Evolutionary conservation across 1,139 yeast species (phyloP).

Genomic region (Debaryomyces udenii): DNA sequence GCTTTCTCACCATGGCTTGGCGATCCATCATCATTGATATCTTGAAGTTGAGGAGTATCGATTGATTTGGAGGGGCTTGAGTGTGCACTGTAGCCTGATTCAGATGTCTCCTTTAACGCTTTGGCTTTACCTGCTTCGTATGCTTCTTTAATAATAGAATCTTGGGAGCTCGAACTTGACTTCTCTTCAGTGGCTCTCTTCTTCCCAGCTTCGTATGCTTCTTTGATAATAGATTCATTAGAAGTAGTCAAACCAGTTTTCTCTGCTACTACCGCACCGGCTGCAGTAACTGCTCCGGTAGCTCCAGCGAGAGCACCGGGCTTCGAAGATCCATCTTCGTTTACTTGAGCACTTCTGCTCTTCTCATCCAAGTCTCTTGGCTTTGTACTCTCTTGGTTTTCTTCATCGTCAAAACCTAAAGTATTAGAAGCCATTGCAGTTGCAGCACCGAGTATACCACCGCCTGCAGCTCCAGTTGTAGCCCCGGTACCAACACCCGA

Average conservation of each 20-base stretch:
- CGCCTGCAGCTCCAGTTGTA: conserved; percentile 3
- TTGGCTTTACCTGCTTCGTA: conserved; percentile 20
- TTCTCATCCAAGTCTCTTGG: background rate
- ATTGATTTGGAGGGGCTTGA: conserved; percentile 1
- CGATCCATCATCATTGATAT: conserved; percentile 3
- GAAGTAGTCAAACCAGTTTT: conserved; percentile 16
- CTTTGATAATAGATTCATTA: conserved; percentile 12
- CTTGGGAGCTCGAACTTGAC: conserved; percentile 4
- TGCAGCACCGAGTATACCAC: conserved; percentile 16
- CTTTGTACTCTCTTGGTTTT: background rate
- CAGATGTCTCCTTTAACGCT: conserved; percentile 8
- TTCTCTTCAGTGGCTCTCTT: conserved; percentile 13
- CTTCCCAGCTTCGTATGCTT: conserved; percentile 21
- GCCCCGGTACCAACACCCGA: background rate
- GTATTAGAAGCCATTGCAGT: conserved; percentile 17
- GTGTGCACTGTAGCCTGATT: background rate
- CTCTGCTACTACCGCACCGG: conserved; percentile 20
- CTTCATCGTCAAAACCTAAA: conserved; percentile 17
- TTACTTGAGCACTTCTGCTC: background rate
- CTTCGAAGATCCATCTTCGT: conserved; percentile 11
- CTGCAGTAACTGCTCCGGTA: conserved; percentile 21
- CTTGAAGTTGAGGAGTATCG: conserved; percentile 8
- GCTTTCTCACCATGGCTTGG: conserved; percentile 10
- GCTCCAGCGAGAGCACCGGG: conserved; percentile 21
- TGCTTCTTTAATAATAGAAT: conserved; percentile 16